Conservation (phyloP, 495 filamentous ascomycete genomes). For the Hyaloscypha hepaticicola region DNA sequence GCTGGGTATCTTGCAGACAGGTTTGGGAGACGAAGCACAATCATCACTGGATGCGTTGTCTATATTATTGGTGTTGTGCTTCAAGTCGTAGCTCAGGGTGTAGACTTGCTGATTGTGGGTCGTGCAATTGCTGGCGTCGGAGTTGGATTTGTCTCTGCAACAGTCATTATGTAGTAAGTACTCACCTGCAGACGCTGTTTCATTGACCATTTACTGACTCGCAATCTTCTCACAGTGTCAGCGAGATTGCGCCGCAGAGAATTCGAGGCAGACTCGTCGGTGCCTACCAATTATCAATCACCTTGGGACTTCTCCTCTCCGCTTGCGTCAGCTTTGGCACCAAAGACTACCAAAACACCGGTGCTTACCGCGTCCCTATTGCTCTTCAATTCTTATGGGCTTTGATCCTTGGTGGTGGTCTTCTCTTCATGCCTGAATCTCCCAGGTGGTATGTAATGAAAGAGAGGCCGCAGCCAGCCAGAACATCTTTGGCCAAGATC, state of each 20-base stretch:
- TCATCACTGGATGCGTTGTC: slow-evolving; percentile 62
- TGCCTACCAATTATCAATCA: slow-evolving; percentile 77
- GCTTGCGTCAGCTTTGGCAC: slow-evolving; percentile 73
- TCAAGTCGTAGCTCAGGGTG: slow-evolving; percentile 64
- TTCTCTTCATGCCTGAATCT: slow-evolving; percentile 75
- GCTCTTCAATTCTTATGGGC: slow-evolving; percentile 80
- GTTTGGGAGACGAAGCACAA: slow-evolving; percentile 67
- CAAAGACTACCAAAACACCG: slow-evolving; percentile 59
- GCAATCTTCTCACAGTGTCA: not conserved
- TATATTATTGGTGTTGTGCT: slow-evolving; percentile 76
- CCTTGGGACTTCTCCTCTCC: slow-evolving; percentile 76
- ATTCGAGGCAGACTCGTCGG: not conserved
- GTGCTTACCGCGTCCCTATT: slow-evolving; percentile 79
- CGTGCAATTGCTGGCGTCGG: slow-evolving; percentile 78
- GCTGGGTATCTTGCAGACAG: slow-evolving; percentile 70
- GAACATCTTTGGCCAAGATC: slow-evolving; percentile 59
- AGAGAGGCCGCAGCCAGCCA: slow-evolving; percentile 62
- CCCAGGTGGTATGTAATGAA: slow-evolving; percentile 77
- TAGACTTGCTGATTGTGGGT: slow-evolving; percentile 70
- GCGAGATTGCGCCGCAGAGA: slow-evolving; percentile 19
- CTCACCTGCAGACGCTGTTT: slow-evolving; percentile 59
- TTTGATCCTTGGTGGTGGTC: slow-evolving; percentile 67
- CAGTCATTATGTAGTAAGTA: slow-evolving; percentile 56
- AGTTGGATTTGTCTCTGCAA: slow-evolving; percentile 74
- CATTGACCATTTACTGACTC: slow-evolving; percentile 57